These are phyloP conservation scores for Monilinia laxa DNA, from an alignment of 2,329 filamentous ascomycete genomes.

Conservation along the genomic window DNA sequence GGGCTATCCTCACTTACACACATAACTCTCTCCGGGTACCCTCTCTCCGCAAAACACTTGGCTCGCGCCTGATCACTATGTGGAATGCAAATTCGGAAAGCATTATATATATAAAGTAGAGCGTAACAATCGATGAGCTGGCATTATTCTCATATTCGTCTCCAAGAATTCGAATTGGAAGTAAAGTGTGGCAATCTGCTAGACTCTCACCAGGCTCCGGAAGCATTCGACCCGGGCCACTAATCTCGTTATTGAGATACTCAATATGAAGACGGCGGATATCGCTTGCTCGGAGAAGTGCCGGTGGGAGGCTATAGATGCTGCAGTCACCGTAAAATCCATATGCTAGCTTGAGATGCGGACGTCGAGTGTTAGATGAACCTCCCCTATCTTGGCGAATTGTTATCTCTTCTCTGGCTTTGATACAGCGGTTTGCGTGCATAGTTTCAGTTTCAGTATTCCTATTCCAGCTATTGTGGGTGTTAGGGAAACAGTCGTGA, in stretches of 20 bases:
- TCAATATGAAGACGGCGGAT: slow-evolving; percentile 37
- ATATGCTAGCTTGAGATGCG: too few species aligned
- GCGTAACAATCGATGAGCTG: slow-evolving; percentile 19
- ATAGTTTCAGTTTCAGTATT: too few species aligned
- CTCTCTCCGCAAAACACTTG: slow-evolving; percentile 44
- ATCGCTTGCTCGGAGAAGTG: slow-evolving; percentile 36
- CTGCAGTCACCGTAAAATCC: too few species aligned
- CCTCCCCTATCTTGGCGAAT: too few species aligned
- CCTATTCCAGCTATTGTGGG: too few species aligned
- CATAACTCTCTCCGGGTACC: slow-evolving; percentile 39
- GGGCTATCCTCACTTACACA: slow-evolving; percentile 45
- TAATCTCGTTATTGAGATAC: slow-evolving; percentile 40
- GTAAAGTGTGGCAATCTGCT: slow-evolving; percentile 36
- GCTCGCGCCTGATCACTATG: slow-evolving; percentile 47
- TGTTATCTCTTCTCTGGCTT: too few species aligned
- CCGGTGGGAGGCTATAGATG: too few species aligned
- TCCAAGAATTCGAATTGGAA: slow-evolving; percentile 34
- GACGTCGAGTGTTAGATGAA: too few species aligned
- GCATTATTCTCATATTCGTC: slow-evolving; percentile 29
- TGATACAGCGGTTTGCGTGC: too few species aligned
- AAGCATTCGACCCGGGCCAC: slow-evolving; percentile 33
- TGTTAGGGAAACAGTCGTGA: too few species aligned
- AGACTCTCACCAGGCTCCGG: slow-evolving; percentile 35
- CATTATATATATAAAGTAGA: slow-evolving; percentile 44
- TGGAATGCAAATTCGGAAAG: slow-evolving; percentile 44